phyloP scores from a whole-genome alignment of 2,329 filamentous ascomycete genomes.

The Aureobasidium sp. region DNA sequence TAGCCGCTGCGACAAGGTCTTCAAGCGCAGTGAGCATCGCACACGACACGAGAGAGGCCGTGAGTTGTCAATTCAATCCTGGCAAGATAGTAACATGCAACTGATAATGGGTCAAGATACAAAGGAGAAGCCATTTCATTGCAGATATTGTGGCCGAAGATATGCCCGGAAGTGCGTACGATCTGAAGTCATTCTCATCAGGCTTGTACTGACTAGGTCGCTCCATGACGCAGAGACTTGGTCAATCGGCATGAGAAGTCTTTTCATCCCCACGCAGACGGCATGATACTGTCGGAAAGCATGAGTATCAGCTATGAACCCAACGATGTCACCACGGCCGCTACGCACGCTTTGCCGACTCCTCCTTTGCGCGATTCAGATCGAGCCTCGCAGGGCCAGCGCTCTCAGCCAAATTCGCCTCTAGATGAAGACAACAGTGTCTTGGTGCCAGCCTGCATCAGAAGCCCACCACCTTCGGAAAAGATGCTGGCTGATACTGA shows the following conservation, averaged over 20 bases:
- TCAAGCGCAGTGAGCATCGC: not conserved
- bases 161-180: not conserved
- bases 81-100: not conserved
- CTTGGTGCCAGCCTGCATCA: not conserved
- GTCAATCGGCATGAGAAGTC: slow-evolving; percentile 13
- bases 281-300: not conserved
- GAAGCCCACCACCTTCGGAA: not conserved
- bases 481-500: not conserved
- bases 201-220: not conserved
- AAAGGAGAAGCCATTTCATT: not conserved
- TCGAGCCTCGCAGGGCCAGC: no score
- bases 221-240: not conserved
- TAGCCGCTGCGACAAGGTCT: not conserved
- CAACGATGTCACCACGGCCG: not conserved
- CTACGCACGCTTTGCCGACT: no score
- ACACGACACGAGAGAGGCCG: not conserved
- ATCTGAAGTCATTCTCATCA: not conserved
- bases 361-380: not conserved
- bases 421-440: not conserved
- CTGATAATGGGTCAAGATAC: not conserved
- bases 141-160: not conserved
- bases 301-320: not conserved
- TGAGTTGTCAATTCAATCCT: not conserved
- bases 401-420: no score
- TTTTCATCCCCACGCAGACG: slow-evolving; percentile 9